Base-by-base conservation (phyloP, 768 basidiomycete genomes). In the Dacryopinax primogenitus region DNA sequence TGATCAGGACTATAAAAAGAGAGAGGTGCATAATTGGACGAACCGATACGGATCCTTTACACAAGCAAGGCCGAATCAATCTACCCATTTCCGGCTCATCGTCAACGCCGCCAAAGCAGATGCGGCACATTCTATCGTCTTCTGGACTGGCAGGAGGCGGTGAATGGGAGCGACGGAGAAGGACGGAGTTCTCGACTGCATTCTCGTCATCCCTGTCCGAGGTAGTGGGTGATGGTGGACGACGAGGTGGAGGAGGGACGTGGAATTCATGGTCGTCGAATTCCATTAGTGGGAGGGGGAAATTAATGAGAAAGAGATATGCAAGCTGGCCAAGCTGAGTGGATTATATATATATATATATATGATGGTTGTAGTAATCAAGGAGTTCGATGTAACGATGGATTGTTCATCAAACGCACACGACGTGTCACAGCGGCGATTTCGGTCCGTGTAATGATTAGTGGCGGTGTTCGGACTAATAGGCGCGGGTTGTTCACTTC, bases 51-150 rank as follows among this genome's bases (percentile, higher is more conserved):
- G 86, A 86, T 44, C 91, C 91, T 67, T 82, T 84, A 64, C 88
- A 89, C 1, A 86, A 77, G 73, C 88, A 90, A 3, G 92, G 92
- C 33, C 86, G 83, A 68, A 94, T 90, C 68, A 93, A 81, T 64
- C 85, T 82, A 1, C 92, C 92, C 39, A 87, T 76, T 28, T 81
- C 79, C 0, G 68, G 72, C 45, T 71, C 74, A n/a, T 76, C 75
- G 47, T 82, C 81, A 12, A 76, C 74, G 2, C 87, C 85, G 37
- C 87, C 86, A 30, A 91, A 78, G 72, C 92, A 94, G 51, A 94
- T 94, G 63, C 92, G 81, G 71, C 92, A 93, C 45, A 71, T 69
- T 37, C 68, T 65, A 11, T 74, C 72, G 32, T 72, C 72, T 33
- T 37, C 62, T 13, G 65, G 34, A 7, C 18, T 18, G 18, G n/a